phyloP scores from a whole-genome alignment of 345 rosid genomes.

The Rhodamnia rubescens region DNA sequence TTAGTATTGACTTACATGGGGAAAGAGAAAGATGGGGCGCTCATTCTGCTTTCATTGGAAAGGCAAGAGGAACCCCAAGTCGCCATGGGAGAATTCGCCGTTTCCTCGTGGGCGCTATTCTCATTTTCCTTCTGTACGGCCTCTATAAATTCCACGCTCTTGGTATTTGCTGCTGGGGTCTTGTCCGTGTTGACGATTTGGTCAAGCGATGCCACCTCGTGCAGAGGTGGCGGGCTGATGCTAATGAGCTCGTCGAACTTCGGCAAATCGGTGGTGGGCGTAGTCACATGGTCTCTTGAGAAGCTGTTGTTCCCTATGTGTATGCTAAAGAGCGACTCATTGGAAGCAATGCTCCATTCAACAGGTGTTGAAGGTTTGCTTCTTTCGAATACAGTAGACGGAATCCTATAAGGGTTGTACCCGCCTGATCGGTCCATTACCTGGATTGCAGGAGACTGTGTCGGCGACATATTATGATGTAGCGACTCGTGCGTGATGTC shows the following conservation, averaged over 20 bases:
- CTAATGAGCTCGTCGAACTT: slow-evolving; percentile 19
- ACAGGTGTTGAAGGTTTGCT: slow-evolving; percentile 21
- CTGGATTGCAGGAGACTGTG: slow-evolving; percentile 60
- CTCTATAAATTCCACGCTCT: background rate
- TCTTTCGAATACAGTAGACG: slow-evolving; percentile 39
- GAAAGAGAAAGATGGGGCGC: slow-evolving; percentile 37
- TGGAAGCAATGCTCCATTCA: slow-evolving; percentile 62
- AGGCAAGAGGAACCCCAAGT: slow-evolving; percentile 21
- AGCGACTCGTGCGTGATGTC: slow-evolving; percentile 25
- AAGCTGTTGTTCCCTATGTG: slow-evolving; percentile 52
- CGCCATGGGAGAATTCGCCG: slow-evolving; percentile 5
- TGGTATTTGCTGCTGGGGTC: background rate
- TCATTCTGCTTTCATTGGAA: slow-evolving; percentile 33
- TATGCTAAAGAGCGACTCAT: slow-evolving; percentile 66
- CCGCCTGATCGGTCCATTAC: slow-evolving; percentile 46
- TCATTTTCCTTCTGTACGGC: background rate
- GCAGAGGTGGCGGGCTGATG: slow-evolving; percentile 21
- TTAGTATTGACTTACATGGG: slow-evolving; percentile 33
- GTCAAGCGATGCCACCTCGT: slow-evolving; percentile 4
- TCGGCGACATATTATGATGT: slow-evolving; percentile 10
- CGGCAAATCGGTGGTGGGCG: slow-evolving; percentile 2
- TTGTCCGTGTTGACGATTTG: background rate
- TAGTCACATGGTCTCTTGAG: slow-evolving; percentile 12
- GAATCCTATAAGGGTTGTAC: slow-evolving; percentile 45
- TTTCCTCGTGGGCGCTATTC: background rate